Percentiles rank a stretch among this genome's conserved stretches.
These are phyloP conservation scores for Cordyceps cicadae DNA, from an alignment of 2,329 filamentous ascomycete genomes.

Conservation along the genomic window DNA sequence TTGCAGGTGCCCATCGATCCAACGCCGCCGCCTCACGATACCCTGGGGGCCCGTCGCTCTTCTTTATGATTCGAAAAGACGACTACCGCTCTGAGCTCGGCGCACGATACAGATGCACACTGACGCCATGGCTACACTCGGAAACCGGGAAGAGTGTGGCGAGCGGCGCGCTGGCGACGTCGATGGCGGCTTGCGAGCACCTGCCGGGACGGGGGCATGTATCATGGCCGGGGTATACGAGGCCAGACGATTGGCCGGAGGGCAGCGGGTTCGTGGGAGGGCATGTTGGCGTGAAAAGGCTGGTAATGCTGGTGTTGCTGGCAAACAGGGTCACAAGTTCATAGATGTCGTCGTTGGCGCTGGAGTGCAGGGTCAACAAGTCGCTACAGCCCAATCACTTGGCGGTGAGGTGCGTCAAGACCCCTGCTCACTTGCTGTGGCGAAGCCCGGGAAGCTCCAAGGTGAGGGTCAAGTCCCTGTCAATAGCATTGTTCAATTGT, in stretches of 20 bases:
- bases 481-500: background rate
- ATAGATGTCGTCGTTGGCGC: constrained; percentile 3
- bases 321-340: background rate
- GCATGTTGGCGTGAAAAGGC: background rate
- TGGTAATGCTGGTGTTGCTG: background rate
- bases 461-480: background rate
- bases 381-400: background rate
- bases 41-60: background rate
- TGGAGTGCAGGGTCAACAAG: background rate
- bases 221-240: background rate
- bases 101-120: constrained; percentile 9
- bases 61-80: constrained; percentile 9
- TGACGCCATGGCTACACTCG: constrained; percentile 21
- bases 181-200: background rate
- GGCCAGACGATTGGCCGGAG: background rate
- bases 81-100: constrained; percentile 3
- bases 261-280: background rate
- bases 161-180: background rate
- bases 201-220: background rate
- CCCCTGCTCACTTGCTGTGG: background rate
- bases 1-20: constrained; percentile 7
- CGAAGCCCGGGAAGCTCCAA: background rate
- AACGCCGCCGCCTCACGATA: background rate
- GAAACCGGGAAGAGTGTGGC: background rate
- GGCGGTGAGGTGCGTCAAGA: background rate